Base-by-base conservation (phyloP, 495 filamentous ascomycete species). In the Aspergillus taichungensis region DNA sequence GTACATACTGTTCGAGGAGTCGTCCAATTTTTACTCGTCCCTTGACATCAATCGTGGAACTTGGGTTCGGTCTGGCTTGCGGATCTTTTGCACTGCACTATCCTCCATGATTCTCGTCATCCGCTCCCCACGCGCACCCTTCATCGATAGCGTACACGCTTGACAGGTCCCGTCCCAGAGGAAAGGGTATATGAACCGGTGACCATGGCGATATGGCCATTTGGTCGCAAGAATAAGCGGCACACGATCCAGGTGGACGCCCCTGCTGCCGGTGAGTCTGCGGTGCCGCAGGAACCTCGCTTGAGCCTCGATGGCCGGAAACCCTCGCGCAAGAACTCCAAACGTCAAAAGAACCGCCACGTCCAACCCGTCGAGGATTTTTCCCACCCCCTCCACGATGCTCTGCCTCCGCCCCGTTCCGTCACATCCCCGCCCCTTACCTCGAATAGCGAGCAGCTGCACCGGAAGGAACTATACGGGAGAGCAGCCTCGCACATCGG, bases 141-240 rank as follows among this genome's bases (percentile, higher is more conserved):
- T 49, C 37, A 46, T 46, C 32, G 50, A 42, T 44, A 56, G 31
- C 45, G 40, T 54, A 47, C 42, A 53, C 50, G 48, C 53, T 55
- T 64, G 56, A 61, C 51, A 82, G 77, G 63, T 87, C 18, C 83
- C 37, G 40, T 34, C 46, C 53, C 51, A 47, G 47, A 34, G 43
- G 47, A 49, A 47, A 46, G 43, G 41, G 35, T 45, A 32, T 42
- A 38, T 42, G 32, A 57, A 37, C 50, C 28, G 40, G 29, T 70
- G 72, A 24, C 60, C 50, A 87, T 87, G 83, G 77, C 78, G 57
- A 68, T 87, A 68, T 89, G 85, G 85, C 85, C 81, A 30, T 89
- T 87, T 62, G 74, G 83, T 62, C 80, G 83, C 45, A 84, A 73
- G 61, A 79, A 50, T 41, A 75, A 73, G 61, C 67, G 61, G 53